Conservation (phyloP, 2,329 filamentous ascomycete species). For the Fusarium sp. region DNA sequence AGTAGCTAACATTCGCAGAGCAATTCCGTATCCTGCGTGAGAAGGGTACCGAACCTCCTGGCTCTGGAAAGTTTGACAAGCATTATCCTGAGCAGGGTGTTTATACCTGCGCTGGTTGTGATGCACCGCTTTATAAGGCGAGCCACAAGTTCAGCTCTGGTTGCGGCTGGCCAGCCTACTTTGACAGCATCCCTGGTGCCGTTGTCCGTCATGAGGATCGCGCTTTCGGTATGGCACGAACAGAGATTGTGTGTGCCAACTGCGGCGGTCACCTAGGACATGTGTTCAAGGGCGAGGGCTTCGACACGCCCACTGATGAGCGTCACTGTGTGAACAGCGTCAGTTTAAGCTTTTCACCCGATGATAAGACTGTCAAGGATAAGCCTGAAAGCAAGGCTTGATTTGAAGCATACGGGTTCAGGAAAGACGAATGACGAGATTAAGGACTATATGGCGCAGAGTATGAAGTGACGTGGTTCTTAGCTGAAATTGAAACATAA, state of each 20-base stretch:
- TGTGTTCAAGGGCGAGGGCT: slow-evolving; percentile 93
- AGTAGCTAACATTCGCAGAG: slow-evolving; percentile 65
- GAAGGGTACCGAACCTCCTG: slow-evolving; percentile 89
- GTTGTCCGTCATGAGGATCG: slow-evolving; percentile 84
- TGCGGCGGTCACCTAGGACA: slow-evolving; percentile 96
- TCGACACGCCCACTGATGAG: slow-evolving; percentile 88
- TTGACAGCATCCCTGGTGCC: slow-evolving; percentile 91
- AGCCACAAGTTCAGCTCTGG: slow-evolving; percentile 95
- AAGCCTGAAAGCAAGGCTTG: slow-evolving; percentile 53
- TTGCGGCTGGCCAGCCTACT: slow-evolving; percentile 98
- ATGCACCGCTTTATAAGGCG: slow-evolving; percentile 90
- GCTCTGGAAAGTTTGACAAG: slow-evolving; percentile 86
- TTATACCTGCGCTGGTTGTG: slow-evolving; percentile 89
- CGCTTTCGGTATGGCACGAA: slow-evolving; percentile 83
- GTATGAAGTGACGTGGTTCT: background rate
- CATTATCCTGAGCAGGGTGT: slow-evolving; percentile 81
- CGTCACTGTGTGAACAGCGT: slow-evolving; percentile 97
- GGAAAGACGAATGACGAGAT: background rate
- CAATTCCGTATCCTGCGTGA: slow-evolving; percentile 94
- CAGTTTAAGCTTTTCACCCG: slow-evolving; percentile 81
- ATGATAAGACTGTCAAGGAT: slow-evolving; percentile 64
- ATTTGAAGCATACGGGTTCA: background rate
- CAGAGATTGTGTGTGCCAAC: slow-evolving; percentile 93
- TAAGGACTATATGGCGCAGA: background rate
- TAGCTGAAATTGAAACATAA: background rate